Base-by-base conservation (phyloP, 306 rosid genomes). In the Malus asiatica region DNA sequence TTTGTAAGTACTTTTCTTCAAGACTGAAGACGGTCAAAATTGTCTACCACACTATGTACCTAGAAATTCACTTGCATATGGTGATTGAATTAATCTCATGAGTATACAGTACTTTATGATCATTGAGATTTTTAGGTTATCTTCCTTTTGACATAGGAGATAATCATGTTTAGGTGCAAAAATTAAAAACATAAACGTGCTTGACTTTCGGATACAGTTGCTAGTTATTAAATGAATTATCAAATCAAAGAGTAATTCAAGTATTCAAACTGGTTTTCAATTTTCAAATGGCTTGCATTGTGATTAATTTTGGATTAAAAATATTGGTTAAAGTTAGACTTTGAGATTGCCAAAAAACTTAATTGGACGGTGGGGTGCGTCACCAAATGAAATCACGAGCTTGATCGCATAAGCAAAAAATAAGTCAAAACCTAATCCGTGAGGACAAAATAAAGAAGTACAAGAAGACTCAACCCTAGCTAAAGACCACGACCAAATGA, bases 401-500 rank as follows among this genome's bases (percentile, higher is more conserved):
- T 42, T n/a, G 6, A 40, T 65, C 32, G 38, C 15, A 30, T 16
- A 11, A 13, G 2, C 33, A 2, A 60, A 13, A n/a, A 45, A 19
- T 15, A 30, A 59, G 62, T 69, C 75, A 45, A 29, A 45, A 72
- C 30, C 27, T 65, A 72, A 78, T 52, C 67, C 77, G 4, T 0
- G 20, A 4, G 19, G 16, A 48, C 3, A 48, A 48, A 14, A 16
- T 14, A 2, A 4, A 29, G 18, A 68, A n/a, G 66, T 46, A 58
- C 44, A 74, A 10, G 23, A 40, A 71, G 81, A 73, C 83, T 58
- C 20, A 75, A 53, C 71, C 35, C 27, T 25, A 58, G 4, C 53
- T 14, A 48, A 15, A 67, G 83, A 83, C 83, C 75, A 6, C 15
- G 80, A 79, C 86, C 62, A 71, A 59, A 63, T 29, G 53, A 48